A percentile compares a stretch with the other conserved stretches of the same genome.
These are phyloP conservation scores for Boletus eberwhitei DNA, from an alignment of 768 basidiomycete genomes.

Conservation along the genomic window DNA sequence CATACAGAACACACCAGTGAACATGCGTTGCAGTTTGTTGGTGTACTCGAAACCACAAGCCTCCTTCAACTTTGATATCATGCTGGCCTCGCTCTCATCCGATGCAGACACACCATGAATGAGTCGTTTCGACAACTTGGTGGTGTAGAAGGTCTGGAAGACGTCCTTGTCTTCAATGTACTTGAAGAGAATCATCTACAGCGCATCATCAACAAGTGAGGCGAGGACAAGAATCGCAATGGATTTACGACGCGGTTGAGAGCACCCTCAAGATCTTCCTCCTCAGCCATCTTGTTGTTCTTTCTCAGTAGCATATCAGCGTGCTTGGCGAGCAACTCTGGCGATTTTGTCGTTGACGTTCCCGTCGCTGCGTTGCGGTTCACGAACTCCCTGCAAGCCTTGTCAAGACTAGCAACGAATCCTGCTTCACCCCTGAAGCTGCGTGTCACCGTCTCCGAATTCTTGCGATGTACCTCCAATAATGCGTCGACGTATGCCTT, in stretches of 20 bases:
- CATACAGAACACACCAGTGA: slow-evolving; percentile 64
- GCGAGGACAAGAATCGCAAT: neutral
- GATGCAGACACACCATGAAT: slow-evolving; percentile 90
- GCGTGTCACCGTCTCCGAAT: slow-evolving; percentile 80
- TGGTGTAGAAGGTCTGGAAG: slow-evolving; percentile 97
- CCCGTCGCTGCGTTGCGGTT: slow-evolving; percentile 92
- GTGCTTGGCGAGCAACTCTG: slow-evolving; percentile 90
- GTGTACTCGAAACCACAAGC: slow-evolving; percentile 97
- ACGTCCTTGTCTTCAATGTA: slow-evolving; percentile 99
- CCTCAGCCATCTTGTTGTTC: slow-evolving; percentile 94
- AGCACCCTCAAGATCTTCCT: slow-evolving; percentile 84
- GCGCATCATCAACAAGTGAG: slow-evolving; percentile 2
- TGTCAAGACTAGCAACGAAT: slow-evolving; percentile 90
- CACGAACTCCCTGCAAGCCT: slow-evolving; percentile 94
- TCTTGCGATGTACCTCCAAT: slow-evolving; percentile 88
- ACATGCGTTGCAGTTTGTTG: slow-evolving; percentile 94
- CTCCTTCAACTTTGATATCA: slow-evolving; percentile 97
- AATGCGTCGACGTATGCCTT: slow-evolving; percentile 94
- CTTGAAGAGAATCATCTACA: slow-evolving; percentile 94
- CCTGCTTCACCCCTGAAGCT: slow-evolving; percentile 92
- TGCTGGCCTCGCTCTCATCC: slow-evolving; percentile 93
- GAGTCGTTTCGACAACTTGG: slow-evolving; percentile 88
- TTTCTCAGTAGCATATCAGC: slow-evolving; percentile 87
- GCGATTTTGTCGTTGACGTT: slow-evolving; percentile 77
- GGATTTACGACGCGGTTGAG: slow-evolving; percentile 80